Evolutionary conservation across 139 green algal species (phyloP).

Genomic region (Chlorella sp.): DNA sequence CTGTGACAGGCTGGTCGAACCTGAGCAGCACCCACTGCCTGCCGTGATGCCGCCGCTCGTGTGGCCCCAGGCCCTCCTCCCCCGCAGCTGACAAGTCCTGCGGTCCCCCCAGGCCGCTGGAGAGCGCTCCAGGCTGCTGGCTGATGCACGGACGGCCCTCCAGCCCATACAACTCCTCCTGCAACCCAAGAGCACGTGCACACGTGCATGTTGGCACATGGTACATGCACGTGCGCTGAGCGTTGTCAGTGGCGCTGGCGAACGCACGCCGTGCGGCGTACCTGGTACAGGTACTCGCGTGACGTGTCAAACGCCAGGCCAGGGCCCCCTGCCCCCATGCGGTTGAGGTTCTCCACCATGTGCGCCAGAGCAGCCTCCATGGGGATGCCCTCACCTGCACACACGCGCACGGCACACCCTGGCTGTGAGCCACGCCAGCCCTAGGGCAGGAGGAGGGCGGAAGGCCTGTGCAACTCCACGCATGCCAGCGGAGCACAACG

Average conservation of each 20-base stretch:
- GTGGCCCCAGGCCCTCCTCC: no score
- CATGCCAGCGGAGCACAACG: no score
- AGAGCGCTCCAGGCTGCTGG: no score
- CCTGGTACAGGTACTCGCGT: slow-evolving; percentile 66
- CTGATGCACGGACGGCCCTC: slow-evolving; percentile 53
- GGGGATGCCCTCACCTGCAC: slow-evolving; percentile 7
- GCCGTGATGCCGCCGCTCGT: slow-evolving; percentile 56
- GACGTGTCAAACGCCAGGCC: slow-evolving; percentile 45
- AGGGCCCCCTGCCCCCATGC: no score
- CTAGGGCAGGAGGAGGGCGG: no score
- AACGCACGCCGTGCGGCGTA: not conserved
- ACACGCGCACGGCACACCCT: no score
- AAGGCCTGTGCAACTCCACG: no score
- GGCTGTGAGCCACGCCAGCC: not conserved
- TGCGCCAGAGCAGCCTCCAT: slow-evolving; percentile 15
- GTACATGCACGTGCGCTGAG: not conserved
- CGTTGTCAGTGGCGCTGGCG: not conserved
- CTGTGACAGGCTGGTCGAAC: slow-evolving; percentile 80
- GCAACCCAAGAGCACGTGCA: not conserved
- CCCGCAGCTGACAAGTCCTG: no score
- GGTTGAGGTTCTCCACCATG: slow-evolving; percentile 32
- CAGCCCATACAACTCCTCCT: slow-evolving; percentile 62
- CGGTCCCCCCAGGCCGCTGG: no score
- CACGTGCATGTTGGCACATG: not conserved
- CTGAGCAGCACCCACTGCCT: slow-evolving; percentile 74